Evolutionary conservation across 2,329 filamentous ascomycete genomes (phyloP).

Genomic region (Exophiala bonariae): DNA sequence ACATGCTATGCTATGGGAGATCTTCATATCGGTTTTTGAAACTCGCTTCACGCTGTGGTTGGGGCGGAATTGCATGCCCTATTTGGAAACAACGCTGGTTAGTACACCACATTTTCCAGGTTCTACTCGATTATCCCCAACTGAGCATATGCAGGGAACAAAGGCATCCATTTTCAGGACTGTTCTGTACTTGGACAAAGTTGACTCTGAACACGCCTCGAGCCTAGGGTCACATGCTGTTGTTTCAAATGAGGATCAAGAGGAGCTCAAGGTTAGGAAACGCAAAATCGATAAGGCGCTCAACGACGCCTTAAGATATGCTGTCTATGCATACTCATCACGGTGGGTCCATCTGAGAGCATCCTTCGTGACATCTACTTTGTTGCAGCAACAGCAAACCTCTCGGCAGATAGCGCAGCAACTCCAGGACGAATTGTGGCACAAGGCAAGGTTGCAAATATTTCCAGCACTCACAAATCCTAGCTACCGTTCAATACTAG

Average conservation of each 20-base stretch:
- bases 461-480: neutral
- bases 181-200: neutral
- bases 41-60: conserved; percentile 9
- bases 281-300: neutral
- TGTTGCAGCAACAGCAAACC: neutral
- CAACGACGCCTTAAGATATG: conserved; percentile 9
- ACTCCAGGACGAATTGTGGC: neutral
- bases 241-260: too few relatives aligned
- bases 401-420: neutral
- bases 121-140: neutral
- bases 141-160: neutral
- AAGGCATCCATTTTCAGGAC: neutral
- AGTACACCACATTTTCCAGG: neutral
- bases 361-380: neutral
- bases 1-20: conserved; percentile 11
- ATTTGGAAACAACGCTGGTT: conserved; percentile 3
- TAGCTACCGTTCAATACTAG: neutral
- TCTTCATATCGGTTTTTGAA: conserved; percentile 9
- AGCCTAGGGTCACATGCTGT: too few relatives aligned
- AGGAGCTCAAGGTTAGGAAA: too few relatives aligned
- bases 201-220: too few relatives aligned
- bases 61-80: conserved; percentile 10
- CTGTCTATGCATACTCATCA: conserved; percentile 9
- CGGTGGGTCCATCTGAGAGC: conserved; percentile 6
- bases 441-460: neutral